Evolutionary conservation across 2,329 filamentous ascomycete species (phyloP).

Genomic region (Phyllosticta citriasiana): DNA sequence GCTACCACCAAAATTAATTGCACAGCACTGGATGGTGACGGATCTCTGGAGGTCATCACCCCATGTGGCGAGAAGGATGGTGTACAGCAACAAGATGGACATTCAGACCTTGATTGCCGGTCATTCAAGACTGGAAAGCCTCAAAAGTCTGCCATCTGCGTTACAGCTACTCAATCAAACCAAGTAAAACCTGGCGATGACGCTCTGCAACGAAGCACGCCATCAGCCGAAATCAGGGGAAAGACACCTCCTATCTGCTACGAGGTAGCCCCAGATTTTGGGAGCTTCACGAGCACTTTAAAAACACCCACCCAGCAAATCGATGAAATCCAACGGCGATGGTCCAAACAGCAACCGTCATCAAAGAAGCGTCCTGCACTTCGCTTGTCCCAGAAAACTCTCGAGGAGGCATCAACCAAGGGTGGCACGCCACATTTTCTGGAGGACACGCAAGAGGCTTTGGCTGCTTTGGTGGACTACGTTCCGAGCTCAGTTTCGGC

Average conservation of each 20-base stretch:
- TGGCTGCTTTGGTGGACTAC: constrained; percentile 32
- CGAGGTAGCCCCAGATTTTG: constrained; percentile 6
- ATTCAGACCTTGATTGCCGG: background rate
- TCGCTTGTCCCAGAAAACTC: background rate
- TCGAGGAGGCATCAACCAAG: background rate
- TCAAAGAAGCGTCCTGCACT: constrained; percentile 1
- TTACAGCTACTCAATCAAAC: background rate
- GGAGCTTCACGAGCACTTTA: constrained; percentile 1
- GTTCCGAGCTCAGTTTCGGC: constrained; percentile 12
- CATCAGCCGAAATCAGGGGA: background rate
- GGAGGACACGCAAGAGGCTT: constrained; percentile 35
- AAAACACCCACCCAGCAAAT: background rate
- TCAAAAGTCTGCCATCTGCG: background rate
- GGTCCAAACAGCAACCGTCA: background rate
- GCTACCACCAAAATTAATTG: background rate
- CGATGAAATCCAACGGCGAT: background rate
- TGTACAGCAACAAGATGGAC: background rate
- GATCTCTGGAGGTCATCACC: background rate
- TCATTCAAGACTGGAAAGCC: background rate
- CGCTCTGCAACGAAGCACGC: background rate
- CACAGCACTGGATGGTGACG: background rate
- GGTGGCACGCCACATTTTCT: constrained; percentile 17
- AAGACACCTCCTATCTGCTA: background rate
- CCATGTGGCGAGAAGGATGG: background rate
- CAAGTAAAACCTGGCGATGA: background rate